Evolutionary conservation across 805 yeast genomes (phyloP), one percentile per base, ranked within the genome.

Genomic region (Candida dajiaensis): DNA sequence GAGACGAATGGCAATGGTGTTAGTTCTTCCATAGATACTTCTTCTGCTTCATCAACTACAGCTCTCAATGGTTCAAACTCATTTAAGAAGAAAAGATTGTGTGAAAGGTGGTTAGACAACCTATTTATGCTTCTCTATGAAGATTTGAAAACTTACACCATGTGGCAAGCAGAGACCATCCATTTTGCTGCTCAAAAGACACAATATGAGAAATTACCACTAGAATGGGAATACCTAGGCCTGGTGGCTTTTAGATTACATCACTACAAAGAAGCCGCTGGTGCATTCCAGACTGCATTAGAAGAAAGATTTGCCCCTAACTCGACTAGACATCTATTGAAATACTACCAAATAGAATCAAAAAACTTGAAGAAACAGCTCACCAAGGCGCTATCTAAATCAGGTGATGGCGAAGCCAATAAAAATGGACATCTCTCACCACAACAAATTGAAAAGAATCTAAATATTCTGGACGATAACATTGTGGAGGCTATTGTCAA

Each of bases 211-310:
- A 89, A 87, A 61, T 70, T 83, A 25, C 81, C 96, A 0, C 69
- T 85, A 47, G 97, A 90, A 65, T 90, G 97, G 97, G 97, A 95
- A 66, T 71, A 88, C 31, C 73, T 90, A 51, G 99, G 99, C 2
- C 71, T 80, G 56, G 82, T 89, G 42, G 95, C 98, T 1, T 78
- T 75, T 56, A 77, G 99, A 53, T 72, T 95, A 53, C 89, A 89
- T 51, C 96, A 92, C 63, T 74, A 70, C 52, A 87, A 83, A 55
- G 97, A 89, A 65, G 97, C 97, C 0, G 81, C 90, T 0, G 77
- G 77, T 41, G 97, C 98, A 9, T 90, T 85, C 67, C 74, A 78
- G 47, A 76, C 76, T 52, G 92, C 95, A 2, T 67, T 94, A 42
- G 67, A 73, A 12, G 77, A 78, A 38, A 74, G 96, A 57, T 94